Percentiles rank a stretch among this genome's conserved stretches.
These are phyloP conservation scores for Leccinum disarticulatum DNA, from an alignment of 768 basidiomycete species.

Conservation along the genomic window DNA sequence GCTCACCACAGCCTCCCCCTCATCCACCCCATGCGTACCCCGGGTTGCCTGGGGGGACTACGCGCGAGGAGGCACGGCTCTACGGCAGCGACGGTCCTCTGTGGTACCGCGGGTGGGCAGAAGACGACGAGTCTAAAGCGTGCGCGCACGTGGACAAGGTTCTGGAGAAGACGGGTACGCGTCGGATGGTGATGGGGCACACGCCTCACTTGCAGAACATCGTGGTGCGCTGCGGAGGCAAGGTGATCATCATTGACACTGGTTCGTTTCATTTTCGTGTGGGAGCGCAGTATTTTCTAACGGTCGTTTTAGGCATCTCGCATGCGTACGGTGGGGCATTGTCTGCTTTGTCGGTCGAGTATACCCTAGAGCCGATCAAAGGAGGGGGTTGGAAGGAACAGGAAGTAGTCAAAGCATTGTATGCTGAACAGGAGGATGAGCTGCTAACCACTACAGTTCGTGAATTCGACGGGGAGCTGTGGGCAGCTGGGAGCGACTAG, in stretches of 20 bases:
- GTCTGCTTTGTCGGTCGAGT: conserved; percentile 85
- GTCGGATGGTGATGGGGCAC: conserved; percentile 95
- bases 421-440: conserved; percentile 34
- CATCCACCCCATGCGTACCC: conserved; percentile 80
- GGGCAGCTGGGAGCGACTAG: conserved; percentile 6
- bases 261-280: conserved; percentile 41
- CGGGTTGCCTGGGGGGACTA: conserved; percentile 65
- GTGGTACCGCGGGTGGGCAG: conserved; percentile 96
- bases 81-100: conserved; percentile 81
- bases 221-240: conserved; percentile 84
- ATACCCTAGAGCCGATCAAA: conserved; percentile 68
- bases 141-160: conserved; percentile 75
- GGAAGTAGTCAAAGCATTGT: conserved; percentile 36
- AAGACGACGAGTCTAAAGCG: conserved; percentile 62
- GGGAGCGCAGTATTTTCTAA: conserved; percentile 9
- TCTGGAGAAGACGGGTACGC: conserved; percentile 70
- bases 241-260: conserved; percentile 94
- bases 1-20: conserved; percentile 64
- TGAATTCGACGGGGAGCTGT: conserved; percentile 26
- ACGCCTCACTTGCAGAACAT: conserved; percentile 91
- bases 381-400: conserved; percentile 36
- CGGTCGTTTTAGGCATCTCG: conserved; percentile 65
- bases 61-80: conserved; percentile 63
- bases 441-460: conserved; percentile 26
- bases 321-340: conserved; percentile 93